Evolutionary conservation across 768 basidiomycete genomes (phyloP).

Genomic region (Pleurotus sapidus): DNA sequence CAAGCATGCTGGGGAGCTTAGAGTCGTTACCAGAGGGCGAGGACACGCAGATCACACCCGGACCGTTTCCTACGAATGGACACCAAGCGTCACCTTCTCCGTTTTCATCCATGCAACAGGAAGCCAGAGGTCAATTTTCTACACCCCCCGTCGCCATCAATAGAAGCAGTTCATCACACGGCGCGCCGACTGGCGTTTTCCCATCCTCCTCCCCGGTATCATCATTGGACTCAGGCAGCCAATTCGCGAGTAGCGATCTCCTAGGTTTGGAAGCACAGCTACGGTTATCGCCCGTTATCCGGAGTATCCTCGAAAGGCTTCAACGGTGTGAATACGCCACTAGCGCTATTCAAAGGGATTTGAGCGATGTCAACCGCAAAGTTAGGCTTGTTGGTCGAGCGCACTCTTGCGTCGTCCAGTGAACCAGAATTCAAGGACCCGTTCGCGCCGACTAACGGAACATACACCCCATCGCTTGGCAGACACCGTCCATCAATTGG

Average conservation of each 20-base stretch:
- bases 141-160: constrained; percentile 46
- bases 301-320: constrained; percentile 75
- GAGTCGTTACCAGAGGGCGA: constrained; percentile 57
- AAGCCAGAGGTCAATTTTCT: constrained; percentile 33
- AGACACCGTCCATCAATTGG: constrained; percentile 61
- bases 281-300: constrained; percentile 70
- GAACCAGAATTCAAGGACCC: constrained; percentile 85
- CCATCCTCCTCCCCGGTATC: constrained; percentile 76
- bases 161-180: constrained; percentile 35
- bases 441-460: constrained; percentile 50
- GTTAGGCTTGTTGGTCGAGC: constrained; percentile 75
- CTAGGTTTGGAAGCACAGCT: constrained; percentile 69
- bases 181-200: constrained; percentile 42
- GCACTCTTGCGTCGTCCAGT: constrained; percentile 41
- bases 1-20: constrained; percentile 45
- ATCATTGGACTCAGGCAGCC: constrained; percentile 73
- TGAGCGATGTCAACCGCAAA: constrained; percentile 74
- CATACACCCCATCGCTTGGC: constrained; percentile 31
- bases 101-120: constrained; percentile 35
- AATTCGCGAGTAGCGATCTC: constrained; percentile 48
- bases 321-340: constrained; percentile 66
- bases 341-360: constrained; percentile 71
- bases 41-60: constrained; percentile 36
- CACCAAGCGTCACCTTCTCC: constrained; percentile 26
- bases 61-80: constrained; percentile 19